These are phyloP conservation scores for Aspergillus costaricaensis DNA, from an alignment of 2,329 filamentous ascomycete genomes.

Conservation along the genomic window DNA sequence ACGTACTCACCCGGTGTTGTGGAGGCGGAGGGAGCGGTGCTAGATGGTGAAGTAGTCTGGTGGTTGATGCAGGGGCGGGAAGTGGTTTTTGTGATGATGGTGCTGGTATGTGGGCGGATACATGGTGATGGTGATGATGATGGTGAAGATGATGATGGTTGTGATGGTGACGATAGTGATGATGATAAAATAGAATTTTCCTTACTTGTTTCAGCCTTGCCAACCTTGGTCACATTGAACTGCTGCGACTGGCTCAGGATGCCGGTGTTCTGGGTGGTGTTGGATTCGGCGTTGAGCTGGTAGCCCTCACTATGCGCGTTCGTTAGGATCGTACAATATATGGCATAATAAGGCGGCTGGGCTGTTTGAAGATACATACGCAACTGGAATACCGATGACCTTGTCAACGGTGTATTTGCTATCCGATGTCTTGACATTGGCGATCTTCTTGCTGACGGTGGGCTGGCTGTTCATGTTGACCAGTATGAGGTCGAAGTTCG, in stretches of 20 bases:
- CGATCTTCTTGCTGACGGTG: constrained; percentile 34
- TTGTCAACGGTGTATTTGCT: constrained; percentile 40
- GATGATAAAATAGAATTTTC: constrained; percentile 22
- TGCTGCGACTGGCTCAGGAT: constrained; percentile 46
- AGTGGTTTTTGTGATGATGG: constrained; percentile 11
- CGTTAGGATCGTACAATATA: constrained; percentile 7
- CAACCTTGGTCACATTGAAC: constrained; percentile 27
- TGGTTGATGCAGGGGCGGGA: constrained; percentile 20
- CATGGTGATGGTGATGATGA: constrained; percentile 9
- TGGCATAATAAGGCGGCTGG: not conserved
- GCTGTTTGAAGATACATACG: constrained; percentile 22
- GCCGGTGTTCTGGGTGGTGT: constrained; percentile 35
- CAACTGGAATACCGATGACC: constrained; percentile 25
- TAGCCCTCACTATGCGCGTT: constrained; percentile 35
- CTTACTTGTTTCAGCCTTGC: constrained; percentile 26
- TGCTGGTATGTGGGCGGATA: not conserved
- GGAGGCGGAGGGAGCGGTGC: constrained; percentile 27
- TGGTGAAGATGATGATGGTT: constrained; percentile 1
- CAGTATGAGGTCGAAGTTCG: constrained; percentile 44
- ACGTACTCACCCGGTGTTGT: constrained; percentile 30
- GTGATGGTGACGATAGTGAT: constrained; percentile 12
- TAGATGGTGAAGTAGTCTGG: constrained; percentile 23
- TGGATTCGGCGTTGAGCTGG: constrained; percentile 46
- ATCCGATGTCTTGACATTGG: constrained; percentile 38
- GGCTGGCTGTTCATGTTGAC: constrained; percentile 44